Base-by-base conservation (phyloP, 192 early-diverging fungal species). In the Thoreauomyces humboldtii region DNA sequence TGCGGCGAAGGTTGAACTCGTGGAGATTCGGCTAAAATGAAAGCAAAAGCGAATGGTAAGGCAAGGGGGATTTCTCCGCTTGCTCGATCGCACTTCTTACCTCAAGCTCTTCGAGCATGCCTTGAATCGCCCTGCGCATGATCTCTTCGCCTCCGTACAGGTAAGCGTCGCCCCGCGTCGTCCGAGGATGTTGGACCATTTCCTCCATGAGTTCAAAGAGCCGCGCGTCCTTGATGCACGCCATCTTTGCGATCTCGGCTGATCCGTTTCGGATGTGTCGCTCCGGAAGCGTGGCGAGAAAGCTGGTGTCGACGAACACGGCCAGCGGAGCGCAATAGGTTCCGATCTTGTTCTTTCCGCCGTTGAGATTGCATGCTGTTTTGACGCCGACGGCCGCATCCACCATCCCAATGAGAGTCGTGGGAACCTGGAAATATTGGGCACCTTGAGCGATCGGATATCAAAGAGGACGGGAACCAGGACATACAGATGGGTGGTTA, bases 281-380 rank as follows among this genome's bases (percentile, higher is more conserved):
- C 7, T 50, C 15, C 11, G 47, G 11, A 7, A 50, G 47, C 11
- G 47, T 50, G 7, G 11, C 21, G 24, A 50, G 47, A 22, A 50
- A 50, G 47, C 15, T 24, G 47, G 21, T 19, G 47, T 50, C 47
- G 21, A 50, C 47, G 47, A 50, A 50, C 7, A 50, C 47, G 24
- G 47, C 47, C 15, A 50, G 47, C 15, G 47, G 47, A 22, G 47
- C 47, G 24, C 15, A 12, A 24, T 50, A 50, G 21, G 47, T 50
- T 22, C 47, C 47, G 24, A 50, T 50, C 47, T 50, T 50, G 47
- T 50, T 50, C 24, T 50, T 50, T 11, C 47, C 47, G 47, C 47
- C 47, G 47, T 50, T 50, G 24, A 50, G 47, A 24, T 50, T 50
- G 24, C 7, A 7, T 11, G 47, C 47, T 7, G 47, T 50, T 22